Percentiles rank a stretch among this genome's conserved stretches.
Evolutionary conservation across 805 yeast species (phyloP).

Genomic region (Wickerhamiella azyma): DNA sequence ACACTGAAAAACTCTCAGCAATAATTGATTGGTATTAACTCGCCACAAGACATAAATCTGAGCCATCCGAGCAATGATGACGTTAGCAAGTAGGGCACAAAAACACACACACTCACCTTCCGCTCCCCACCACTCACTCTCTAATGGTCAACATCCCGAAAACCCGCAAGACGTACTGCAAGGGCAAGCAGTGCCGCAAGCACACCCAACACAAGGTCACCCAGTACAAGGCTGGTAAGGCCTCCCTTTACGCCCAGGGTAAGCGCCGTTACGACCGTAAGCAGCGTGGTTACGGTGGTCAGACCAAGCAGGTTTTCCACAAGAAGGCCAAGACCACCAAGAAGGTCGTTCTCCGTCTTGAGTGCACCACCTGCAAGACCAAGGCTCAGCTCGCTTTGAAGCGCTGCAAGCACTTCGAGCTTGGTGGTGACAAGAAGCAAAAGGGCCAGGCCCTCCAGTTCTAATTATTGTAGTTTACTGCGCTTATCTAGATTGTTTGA

Average conservation of each 20-base stretch:
- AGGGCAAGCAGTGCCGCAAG: conserved; percentile 97
- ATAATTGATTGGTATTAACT: too few relatives aligned
- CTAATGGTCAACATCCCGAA: conserved; percentile 96
- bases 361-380: conserved; percentile 97
- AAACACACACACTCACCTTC: conserved; percentile 3
- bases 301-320: conserved; percentile 99
- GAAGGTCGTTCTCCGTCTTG: conserved; percentile 98
- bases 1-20: too few relatives aligned
- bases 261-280: conserved; percentile 99
- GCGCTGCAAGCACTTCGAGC: conserved; percentile 99
- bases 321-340: conserved; percentile 99
- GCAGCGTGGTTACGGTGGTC: conserved; percentile 99
- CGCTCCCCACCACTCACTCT: neutral
- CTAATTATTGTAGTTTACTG: conserved; percentile 31
- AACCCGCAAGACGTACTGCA: conserved; percentile 99
- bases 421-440: conserved; percentile 99
- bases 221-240: conserved; percentile 99
- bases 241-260: conserved; percentile 98
- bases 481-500: neutral
- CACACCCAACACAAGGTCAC: conserved; percentile 99
- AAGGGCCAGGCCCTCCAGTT: conserved; percentile 99
- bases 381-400: conserved; percentile 94
- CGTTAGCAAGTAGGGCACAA: neutral
- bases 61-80: neutral
- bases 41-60: too few relatives aligned